phyloP scores from a whole-genome alignment of 176 grass and related monocot genomes.

The Echinochloa phyllopogon region DNA sequence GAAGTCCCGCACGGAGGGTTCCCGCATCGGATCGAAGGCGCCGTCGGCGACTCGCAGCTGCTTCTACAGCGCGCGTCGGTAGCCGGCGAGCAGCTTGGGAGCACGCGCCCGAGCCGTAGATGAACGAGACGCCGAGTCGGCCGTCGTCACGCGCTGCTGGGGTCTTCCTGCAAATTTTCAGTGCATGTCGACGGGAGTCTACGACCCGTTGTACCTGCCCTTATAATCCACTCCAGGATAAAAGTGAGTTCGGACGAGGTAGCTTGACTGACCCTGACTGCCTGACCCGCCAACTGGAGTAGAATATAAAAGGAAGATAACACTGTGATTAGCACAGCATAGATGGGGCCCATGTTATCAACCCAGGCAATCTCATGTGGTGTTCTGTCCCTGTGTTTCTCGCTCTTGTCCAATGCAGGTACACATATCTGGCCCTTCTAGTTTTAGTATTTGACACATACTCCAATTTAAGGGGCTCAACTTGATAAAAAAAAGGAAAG shows the following conservation, averaged over 20 bases:
- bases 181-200: no score
- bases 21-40: no score
- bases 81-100: no score
- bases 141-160: no score
- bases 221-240: constrained; percentile 52
- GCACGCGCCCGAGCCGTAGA: no score
- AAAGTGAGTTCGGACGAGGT: constrained; percentile 34
- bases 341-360: constrained; percentile 40
- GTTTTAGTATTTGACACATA: neutral
- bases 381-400: constrained; percentile 48
- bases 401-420: constrained; percentile 52
- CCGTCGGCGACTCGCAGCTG: no score
- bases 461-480: neutral
- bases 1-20: no score
- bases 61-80: no score
- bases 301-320: constrained; percentile 45
- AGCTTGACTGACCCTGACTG: constrained; percentile 42
- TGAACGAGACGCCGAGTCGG: no score
- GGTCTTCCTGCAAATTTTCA: no score
- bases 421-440: constrained; percentile 16
- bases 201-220: no score
- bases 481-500: neutral
- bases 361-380: constrained; percentile 49
- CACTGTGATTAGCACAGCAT: constrained; percentile 41
- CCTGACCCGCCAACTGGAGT: constrained; percentile 41